Conservation (phyloP, 2,329 filamentous ascomycete species). For the Cladophialophora bantiana region DNA sequence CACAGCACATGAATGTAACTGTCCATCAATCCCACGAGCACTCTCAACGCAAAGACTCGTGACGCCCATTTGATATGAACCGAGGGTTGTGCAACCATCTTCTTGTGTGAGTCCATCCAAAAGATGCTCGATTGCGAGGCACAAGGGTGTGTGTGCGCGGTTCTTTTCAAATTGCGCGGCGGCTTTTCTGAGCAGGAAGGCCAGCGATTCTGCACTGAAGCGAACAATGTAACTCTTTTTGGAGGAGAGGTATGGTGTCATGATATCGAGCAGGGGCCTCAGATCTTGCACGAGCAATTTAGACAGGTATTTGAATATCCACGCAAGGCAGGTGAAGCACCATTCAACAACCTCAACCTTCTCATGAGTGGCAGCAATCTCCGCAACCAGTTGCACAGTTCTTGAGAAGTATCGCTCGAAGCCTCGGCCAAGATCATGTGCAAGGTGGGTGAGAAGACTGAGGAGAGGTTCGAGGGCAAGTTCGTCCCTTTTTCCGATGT, state of each 20-base stretch:
- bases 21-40: constrained; percentile 66
- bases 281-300: constrained; percentile 85
- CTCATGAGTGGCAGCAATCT: constrained; percentile 76
- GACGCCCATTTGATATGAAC: constrained; percentile 81
- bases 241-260: constrained; percentile 78
- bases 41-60: constrained; percentile 94
- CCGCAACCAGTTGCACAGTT: constrained; percentile 76
- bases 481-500: constrained; percentile 78
- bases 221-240: constrained; percentile 87
- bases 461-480: constrained; percentile 85
- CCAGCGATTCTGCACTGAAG: constrained; percentile 93
- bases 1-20: constrained; percentile 64
- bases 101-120: constrained; percentile 62
- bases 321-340: constrained; percentile 93
- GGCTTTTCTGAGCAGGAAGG: constrained; percentile 90
- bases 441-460: constrained; percentile 87
- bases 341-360: constrained; percentile 94
- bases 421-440: constrained; percentile 84
- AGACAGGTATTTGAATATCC: constrained; percentile 96
- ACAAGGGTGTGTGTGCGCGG: constrained; percentile 74
- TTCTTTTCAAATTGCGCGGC: constrained; percentile 66
- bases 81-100: constrained; percentile 20
- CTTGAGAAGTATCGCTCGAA: constrained; percentile 89
- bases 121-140: constrained; percentile 73
- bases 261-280: constrained; percentile 80